Evolutionary conservation across 768 basidiomycete species (phyloP), one percentile per base, ranked within the genome.

Genomic region (Sistotremastrum suecicum): DNA sequence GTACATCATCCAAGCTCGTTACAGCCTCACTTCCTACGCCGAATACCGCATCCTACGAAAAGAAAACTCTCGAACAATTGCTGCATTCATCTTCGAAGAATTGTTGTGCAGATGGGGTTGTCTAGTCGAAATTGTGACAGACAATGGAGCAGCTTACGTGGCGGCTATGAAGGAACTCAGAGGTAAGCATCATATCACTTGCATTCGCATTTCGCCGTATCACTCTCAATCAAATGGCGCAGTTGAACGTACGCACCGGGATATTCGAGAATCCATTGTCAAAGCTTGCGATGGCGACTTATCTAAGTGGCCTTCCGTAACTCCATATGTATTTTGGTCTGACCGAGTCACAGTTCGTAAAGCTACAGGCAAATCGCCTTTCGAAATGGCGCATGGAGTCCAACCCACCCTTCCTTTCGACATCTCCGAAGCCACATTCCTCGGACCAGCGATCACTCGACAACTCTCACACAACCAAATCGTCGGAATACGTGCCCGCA

Each of bases 1-100:
- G 5, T 64, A 63, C 33, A 48, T 71, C 11, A 49, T 71, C 0
- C 67, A 67, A 41, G 68, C 56, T 1, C 53, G 58, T 0, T 65
- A 62, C 46, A 57, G 58, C 0, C 60, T 71, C 0, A 56, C 59
- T 41, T 10, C 9, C 9, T 43, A 12, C 6, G 12, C 28, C 43
- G 45, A 43, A 34, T 11, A 4, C n/a, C 42, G 57, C 37, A 52
- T 59, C 0, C n/a, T 66, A 6, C 20, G 44, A 5, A 39, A 39
- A 0, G 47, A 41, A 5, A 50, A 42, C 1, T 47, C 60, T 0
- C 32, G 49, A 8, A 29, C 43, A 2, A 33, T 66, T 0, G 54
- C 54, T 5, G 50, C 52, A 7, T 65, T 65, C 43, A 54, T 65
- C 3, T 62, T 55, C 52, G 57, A 60, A 42, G 45, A 66, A 7